A percentile compares a stretch with the other conserved stretches of the same genome.
Evolutionary conservation across 2,329 filamentous ascomycete species (phyloP).

Genomic region (Colletotrichum sp.): DNA sequence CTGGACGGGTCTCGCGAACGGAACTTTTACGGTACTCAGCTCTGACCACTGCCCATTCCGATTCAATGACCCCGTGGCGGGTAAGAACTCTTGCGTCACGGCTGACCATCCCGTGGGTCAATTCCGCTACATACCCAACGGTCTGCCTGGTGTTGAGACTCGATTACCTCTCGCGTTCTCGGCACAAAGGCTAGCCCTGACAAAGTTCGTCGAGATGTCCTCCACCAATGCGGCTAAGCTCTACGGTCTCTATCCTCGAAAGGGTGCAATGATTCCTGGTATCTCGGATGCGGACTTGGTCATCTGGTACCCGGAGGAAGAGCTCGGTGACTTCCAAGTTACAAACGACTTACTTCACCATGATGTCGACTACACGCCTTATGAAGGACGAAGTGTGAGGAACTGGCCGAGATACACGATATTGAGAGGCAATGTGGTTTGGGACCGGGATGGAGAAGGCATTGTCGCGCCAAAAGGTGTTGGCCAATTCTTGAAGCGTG

Average conservation of each 20-base stretch:
- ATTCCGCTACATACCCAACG: constrained; percentile 64
- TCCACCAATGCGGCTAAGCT: constrained; percentile 60
- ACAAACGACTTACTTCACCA: neutral
- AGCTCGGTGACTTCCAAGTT: neutral
- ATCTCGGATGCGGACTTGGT: constrained; percentile 52
- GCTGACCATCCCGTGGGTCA: constrained; percentile 38
- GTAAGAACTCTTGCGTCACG: constrained; percentile 30
- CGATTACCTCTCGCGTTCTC: constrained; percentile 45
- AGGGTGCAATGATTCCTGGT: constrained; percentile 55
- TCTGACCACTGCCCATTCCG: neutral
- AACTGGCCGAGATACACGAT: neutral
- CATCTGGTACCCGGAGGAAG: neutral
- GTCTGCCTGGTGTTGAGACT: constrained; percentile 62
- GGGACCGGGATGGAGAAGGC: neutral
- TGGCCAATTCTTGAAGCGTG: constrained; percentile 53
- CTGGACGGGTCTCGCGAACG: constrained; percentile 53
- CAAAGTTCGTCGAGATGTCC: constrained; percentile 56
- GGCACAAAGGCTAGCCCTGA: neutral
- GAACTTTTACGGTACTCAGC: constrained; percentile 53
- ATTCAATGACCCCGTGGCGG: neutral
- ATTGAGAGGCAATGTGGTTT: neutral
- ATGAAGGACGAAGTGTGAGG: neutral
- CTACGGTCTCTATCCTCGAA: constrained; percentile 57
- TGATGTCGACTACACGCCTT: neutral
- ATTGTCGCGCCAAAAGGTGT: constrained; percentile 40